phyloP scores from a whole-genome alignment of 495 filamentous ascomycete genomes.

The Neurospora sp. region DNA sequence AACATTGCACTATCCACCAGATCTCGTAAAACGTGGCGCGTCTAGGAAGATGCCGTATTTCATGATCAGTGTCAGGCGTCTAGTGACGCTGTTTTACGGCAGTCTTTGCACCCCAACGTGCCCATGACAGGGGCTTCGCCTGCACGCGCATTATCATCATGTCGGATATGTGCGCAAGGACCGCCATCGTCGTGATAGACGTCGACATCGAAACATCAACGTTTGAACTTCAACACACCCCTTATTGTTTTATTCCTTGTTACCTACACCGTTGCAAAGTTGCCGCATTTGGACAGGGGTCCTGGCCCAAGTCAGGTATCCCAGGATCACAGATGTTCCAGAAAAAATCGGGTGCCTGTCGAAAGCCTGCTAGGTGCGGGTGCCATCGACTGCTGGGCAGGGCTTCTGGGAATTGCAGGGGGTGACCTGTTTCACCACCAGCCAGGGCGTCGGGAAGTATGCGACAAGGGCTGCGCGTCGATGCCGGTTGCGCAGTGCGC shows the following conservation, averaged over 20 bases:
- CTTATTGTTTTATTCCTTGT: background rate
- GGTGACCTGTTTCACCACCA: conserved; percentile 29
- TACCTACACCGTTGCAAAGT: background rate
- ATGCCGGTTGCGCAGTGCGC: conserved; percentile 19
- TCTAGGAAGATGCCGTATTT: background rate
- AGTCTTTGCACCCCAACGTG: background rate
- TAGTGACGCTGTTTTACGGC: background rate
- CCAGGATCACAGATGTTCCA: conserved; percentile 26
- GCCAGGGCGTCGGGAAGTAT: conserved; percentile 24
- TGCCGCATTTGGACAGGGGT: background rate
- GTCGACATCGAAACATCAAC: background rate
- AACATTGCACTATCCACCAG: background rate
- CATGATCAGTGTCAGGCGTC: background rate
- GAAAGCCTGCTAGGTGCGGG: conserved; percentile 21
- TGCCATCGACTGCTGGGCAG: conserved; percentile 7
- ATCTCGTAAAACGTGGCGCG: background rate
- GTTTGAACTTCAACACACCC: background rate
- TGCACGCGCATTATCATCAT: background rate
- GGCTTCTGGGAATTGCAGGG: conserved; percentile 27
- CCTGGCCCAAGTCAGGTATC: conserved; percentile 2
- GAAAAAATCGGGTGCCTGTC: conserved; percentile 25
- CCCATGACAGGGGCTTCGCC: background rate
- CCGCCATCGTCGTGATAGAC: background rate
- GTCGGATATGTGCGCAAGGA: background rate
- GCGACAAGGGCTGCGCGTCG: conserved; percentile 22